Evolutionary conservation across 2,329 filamentous ascomycete genomes (phyloP).

Genomic region (Pseudogymnoascus sp.): DNA sequence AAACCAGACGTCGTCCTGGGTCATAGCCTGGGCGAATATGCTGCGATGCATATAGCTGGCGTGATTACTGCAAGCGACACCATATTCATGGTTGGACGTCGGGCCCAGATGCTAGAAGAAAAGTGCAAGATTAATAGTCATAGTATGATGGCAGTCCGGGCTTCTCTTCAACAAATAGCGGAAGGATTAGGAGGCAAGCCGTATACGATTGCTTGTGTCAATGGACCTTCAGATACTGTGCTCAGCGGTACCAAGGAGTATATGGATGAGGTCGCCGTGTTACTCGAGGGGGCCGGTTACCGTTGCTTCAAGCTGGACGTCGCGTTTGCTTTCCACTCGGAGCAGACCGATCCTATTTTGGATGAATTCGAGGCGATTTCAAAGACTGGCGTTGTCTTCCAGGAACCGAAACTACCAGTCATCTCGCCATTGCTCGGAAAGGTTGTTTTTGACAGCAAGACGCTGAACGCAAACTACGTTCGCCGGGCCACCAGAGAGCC

Average conservation of each 20-base stretch:
- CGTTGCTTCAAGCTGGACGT: slow-evolving; percentile 55
- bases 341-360: slow-evolving; percentile 56
- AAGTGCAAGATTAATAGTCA: slow-evolving; percentile 62
- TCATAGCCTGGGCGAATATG: slow-evolving; percentile 65
- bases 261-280: slow-evolving; percentile 42
- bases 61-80: slow-evolving; percentile 64
- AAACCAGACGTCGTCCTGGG: slow-evolving; percentile 48
- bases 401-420: slow-evolving; percentile 50
- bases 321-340: slow-evolving; percentile 60
- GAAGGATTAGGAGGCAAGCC: slow-evolving; percentile 39
- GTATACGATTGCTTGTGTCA: slow-evolving; percentile 57
- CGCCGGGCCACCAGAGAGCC: slow-evolving; percentile 59
- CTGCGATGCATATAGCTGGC: slow-evolving; percentile 61
- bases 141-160: slow-evolving; percentile 52
- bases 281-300: slow-evolving; percentile 44
- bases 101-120: slow-evolving; percentile 57
- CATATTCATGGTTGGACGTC: slow-evolving; percentile 61
- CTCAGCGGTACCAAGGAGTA: slow-evolving; percentile 51
- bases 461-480: slow-evolving; percentile 56
- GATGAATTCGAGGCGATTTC: slow-evolving; percentile 50
- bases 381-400: slow-evolving; percentile 43
- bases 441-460: slow-evolving; percentile 49
- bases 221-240: slow-evolving; percentile 67
- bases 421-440: slow-evolving; percentile 60
- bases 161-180: slow-evolving; percentile 40